Conservation (phyloP, 768 basidiomycete genomes). For the Kwoniella sp. region DNA sequence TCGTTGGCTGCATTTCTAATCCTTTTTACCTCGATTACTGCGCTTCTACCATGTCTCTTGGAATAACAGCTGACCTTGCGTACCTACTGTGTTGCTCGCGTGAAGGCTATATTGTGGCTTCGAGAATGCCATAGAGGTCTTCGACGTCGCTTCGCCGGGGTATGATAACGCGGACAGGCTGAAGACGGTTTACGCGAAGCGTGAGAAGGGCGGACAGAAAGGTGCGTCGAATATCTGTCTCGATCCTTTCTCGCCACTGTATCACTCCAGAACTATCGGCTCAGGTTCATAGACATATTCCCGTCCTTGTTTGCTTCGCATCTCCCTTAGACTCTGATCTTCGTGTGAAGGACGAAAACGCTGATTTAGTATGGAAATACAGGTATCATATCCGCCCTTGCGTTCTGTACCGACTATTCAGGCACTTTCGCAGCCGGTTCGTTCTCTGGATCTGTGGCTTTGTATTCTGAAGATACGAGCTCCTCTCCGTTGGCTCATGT, state of each 20-base stretch:
- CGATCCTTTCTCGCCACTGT: background rate
- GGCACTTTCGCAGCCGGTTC: constrained; percentile 80
- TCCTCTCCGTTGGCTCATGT: constrained; percentile 65
- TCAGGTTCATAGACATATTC: too few species aligned
- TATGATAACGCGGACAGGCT: constrained; percentile 65
- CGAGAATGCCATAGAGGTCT: constrained; percentile 80
- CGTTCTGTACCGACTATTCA: constrained; percentile 68
- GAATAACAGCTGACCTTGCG: background rate
- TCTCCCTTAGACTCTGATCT: too few species aligned
- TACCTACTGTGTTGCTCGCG: too few species aligned
- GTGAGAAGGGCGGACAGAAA: constrained; percentile 82
- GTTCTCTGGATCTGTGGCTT: constrained; percentile 57
- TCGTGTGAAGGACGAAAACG: too few species aligned
- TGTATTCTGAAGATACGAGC: constrained; percentile 62
- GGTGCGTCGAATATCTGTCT: constrained; percentile 60
- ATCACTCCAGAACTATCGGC: too few species aligned
- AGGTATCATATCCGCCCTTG: constrained; percentile 85
- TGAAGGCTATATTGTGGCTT: constrained; percentile 81
- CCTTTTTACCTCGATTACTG: too few species aligned
- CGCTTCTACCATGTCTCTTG: too few species aligned
- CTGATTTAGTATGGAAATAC: too few species aligned
- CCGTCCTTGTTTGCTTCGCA: too few species aligned
- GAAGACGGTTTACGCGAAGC: constrained; percentile 70
- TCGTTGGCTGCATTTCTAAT: too few species aligned
- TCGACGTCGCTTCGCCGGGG: constrained; percentile 74